Percentiles rank a stretch among this genome's conserved stretches.
Evolutionary conservation across 805 yeast species (phyloP).

Genomic region (Yarrowia sp.): DNA sequence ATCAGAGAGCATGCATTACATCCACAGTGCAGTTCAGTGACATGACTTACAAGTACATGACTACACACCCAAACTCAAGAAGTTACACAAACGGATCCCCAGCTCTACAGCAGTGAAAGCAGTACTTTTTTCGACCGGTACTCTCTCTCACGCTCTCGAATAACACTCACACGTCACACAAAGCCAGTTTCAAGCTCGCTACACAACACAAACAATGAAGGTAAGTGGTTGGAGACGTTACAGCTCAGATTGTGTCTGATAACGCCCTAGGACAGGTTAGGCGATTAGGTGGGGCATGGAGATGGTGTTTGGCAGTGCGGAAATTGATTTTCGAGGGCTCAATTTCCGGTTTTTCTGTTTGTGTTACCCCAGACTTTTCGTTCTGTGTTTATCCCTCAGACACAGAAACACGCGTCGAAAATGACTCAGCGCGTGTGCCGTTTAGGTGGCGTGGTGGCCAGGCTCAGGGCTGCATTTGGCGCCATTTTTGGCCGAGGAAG

Average conservation of each 20-base stretch:
- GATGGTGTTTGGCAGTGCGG: not conserved
- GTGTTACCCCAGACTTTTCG: too few relatives aligned
- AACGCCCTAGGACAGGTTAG: too few relatives aligned
- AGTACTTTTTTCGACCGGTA: not conserved
- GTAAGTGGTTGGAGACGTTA: conserved; percentile 37
- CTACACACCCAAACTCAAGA: not conserved
- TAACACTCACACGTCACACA: not conserved
- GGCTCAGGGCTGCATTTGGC: too few relatives aligned
- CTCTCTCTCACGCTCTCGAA: not conserved
- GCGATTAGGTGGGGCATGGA: too few relatives aligned
- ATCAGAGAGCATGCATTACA: not conserved
- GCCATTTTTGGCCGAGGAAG: too few relatives aligned
- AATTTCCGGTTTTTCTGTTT: too few relatives aligned
- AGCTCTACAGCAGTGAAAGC: too few relatives aligned
- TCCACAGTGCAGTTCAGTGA: not conserved
- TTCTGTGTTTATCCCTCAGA: conserved; percentile 7
- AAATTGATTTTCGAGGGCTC: not conserved
- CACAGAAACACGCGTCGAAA: not conserved
- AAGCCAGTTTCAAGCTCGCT: not conserved
- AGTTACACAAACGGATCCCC: not conserved
- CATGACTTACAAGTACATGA: not conserved
- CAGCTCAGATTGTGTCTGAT: not conserved
- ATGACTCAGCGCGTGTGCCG: conserved; percentile 1
- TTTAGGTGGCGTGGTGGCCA: too few relatives aligned
- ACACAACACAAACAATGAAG: conserved; percentile 19